A percentile compares a stretch with the other conserved stretches of the same genome.
These are phyloP conservation scores for Takakia lepidozioides DNA, from an alignment of 225 moss, liverwort and hornwort genomes.

Conservation along the genomic window DNA sequence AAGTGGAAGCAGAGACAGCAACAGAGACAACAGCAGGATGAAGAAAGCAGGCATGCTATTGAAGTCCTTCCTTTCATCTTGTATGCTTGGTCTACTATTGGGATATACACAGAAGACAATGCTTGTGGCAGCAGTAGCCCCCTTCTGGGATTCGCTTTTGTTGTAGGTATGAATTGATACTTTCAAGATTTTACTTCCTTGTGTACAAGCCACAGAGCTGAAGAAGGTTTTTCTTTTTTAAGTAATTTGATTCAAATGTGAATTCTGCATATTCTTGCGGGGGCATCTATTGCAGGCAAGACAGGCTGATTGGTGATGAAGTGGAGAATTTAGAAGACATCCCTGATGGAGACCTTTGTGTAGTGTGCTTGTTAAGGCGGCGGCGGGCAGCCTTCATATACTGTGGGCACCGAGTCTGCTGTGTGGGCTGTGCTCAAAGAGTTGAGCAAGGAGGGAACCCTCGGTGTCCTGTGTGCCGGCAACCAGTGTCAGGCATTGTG, in stretches of 20 bases:
- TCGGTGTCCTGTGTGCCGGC: slow-evolving; percentile 54
- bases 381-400: slow-evolving; percentile 51
- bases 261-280: too few species aligned
- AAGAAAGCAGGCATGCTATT: slow-evolving; percentile 15
- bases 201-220: too few species aligned
- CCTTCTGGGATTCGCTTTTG: too few species aligned
- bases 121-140: too few species aligned
- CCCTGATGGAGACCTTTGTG: slow-evolving; percentile 64
- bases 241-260: too few species aligned
- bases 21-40: slow-evolving; percentile 42
- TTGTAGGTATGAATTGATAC: too few species aligned
- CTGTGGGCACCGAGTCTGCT: slow-evolving; percentile 63
- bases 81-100: too few species aligned
- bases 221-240: too few species aligned
- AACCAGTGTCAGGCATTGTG: slow-evolving; percentile 38
- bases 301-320: slow-evolving; percentile 41
- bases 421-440: slow-evolving; percentile 60
- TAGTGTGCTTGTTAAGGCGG: slow-evolving; percentile 53
- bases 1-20: slow-evolving; percentile 55
- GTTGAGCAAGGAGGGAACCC: slow-evolving; percentile 44
- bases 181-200: too few species aligned
- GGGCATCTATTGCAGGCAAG: slow-evolving; percentile 19
- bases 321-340: slow-evolving; percentile 49
- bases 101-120: too few species aligned
- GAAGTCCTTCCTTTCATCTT: too few species aligned